Evolutionary conservation across 148 eudicot genomes (phyloP), one percentile per base, ranked within the genome.

Genomic region (Amaranthus hypochondriacus): DNA sequence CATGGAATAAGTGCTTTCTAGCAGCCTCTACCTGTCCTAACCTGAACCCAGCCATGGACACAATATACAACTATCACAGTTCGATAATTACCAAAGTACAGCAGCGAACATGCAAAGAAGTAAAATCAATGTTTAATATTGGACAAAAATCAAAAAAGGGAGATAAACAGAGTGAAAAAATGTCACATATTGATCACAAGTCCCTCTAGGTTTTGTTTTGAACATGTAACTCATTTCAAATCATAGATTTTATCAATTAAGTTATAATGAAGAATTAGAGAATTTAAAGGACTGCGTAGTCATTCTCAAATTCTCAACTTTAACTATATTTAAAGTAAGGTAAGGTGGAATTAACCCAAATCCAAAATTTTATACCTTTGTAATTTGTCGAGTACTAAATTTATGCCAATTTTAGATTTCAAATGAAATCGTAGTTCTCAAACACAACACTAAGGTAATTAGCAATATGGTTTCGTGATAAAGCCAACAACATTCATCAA

Each of bases 11-110:
- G 83, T 93, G 92, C 77, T 78, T 82, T 77, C 89, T 83, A 44
- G 98, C 90, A 87, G 76, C 85, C 71, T 93, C 96, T 83, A 85
- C 83, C 83, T 89, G 90, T 61, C 98, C 98, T 81, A 93, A 78
- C 77, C 98, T 93, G 85, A 67, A 67, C 56, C 76, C 69, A 77
- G 39, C 78, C 78, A 81, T 68, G 9, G 73, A 75, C 71, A 80
- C 59, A 88, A 73, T 74, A 56, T 47, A 72, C 47, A 70, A 54
- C 52, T 55, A 57, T 60, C 2, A n/a, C 5, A 28, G 48, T 55
- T 52, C 8, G 48, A 9, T 8, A 6, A 52, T 63, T 47, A 50
- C 4, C 56, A n/a, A 67, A 18, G 18, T n/a, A 50, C 51, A 15
- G n/a, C 44, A 3, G 10, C 28, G 5, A 5, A 5, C 18, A 67